These are phyloP conservation scores for Oryza officinalis DNA, from an alignment of 176 grass and related monocot species.

Conservation along the genomic window DNA sequence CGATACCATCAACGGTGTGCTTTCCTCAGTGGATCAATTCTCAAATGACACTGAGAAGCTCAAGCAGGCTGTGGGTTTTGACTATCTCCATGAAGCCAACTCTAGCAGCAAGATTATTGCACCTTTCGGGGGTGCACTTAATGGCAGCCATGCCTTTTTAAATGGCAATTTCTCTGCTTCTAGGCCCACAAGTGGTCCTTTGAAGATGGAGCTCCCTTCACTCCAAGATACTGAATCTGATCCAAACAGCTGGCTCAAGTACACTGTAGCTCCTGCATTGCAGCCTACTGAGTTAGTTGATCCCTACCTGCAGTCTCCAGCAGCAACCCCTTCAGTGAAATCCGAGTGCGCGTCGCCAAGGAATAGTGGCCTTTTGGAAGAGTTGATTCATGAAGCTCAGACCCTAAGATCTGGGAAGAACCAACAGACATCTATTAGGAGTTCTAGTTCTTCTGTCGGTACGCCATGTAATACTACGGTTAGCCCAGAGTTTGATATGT, in stretches of 20 bases:
- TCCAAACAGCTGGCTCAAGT: conserved; percentile 68
- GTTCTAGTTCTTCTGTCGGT: conserved; percentile 65
- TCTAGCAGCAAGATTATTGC: conserved; percentile 52
- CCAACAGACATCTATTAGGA: conserved; percentile 51
- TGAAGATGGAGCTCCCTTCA: conserved; percentile 99
- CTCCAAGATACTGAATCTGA: conserved; percentile 98
- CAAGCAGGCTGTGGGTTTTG: conserved; percentile 56
- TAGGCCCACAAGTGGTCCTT: conserved; percentile 63
- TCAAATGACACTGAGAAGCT: conserved; percentile 64
- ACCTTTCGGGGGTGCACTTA: conserved; percentile 53
- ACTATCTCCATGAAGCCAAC: conserved; percentile 59
- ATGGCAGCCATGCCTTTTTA: conserved; percentile 81
- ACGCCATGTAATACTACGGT: conserved; percentile 48
- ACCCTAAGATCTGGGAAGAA: conserved; percentile 50
- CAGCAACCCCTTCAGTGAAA: conserved; percentile 56
- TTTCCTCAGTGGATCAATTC: conserved; percentile 58
- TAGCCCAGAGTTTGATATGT: conserved; percentile 55
- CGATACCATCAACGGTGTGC: conserved; percentile 42
- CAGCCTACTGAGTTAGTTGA: conserved; percentile 60
- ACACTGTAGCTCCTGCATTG: conserved; percentile 48
- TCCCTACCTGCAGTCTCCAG: conserved; percentile 59
- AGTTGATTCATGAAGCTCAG: conserved; percentile 70
- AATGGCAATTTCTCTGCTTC: conserved; percentile 93
- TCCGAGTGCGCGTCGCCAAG: conserved; percentile 51
- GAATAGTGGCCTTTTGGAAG: conserved; percentile 86